Evolutionary conservation across 352 stramenopile species (phyloP).

Genomic region (Phytophthora capsici): DNA sequence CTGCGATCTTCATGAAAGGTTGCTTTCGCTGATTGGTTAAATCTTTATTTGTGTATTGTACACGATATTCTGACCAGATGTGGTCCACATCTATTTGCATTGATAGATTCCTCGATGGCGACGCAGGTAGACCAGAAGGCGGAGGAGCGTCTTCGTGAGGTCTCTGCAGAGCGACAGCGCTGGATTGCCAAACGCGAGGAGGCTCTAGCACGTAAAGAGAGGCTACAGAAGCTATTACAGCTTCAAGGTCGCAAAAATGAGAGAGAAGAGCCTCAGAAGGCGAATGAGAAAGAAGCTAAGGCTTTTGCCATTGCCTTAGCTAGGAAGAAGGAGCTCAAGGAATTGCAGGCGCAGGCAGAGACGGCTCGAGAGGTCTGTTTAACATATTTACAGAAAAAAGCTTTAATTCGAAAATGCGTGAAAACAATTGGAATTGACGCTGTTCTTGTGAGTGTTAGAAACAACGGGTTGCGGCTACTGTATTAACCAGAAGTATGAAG

Average conservation of each 20-base stretch:
- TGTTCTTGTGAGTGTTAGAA: constrained; percentile 28
- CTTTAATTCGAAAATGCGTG: too few relatives aligned
- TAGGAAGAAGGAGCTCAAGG: constrained; percentile 49
- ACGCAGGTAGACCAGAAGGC: constrained; percentile 14
- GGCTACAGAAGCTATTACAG: constrained; percentile 39
- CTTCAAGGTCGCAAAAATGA: constrained; percentile 19
- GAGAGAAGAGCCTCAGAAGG: constrained; percentile 13
- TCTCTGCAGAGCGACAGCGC: constrained; percentile 14
- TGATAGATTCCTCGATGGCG: background rate
- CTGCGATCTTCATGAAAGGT: constrained; percentile 41
- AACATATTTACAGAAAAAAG: too few relatives aligned
- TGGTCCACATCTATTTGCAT: background rate
- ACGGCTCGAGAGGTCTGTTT: constrained; percentile 39
- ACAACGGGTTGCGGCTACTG: constrained; percentile 28
- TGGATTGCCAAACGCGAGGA: constrained; percentile 41
- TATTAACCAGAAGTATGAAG: constrained; percentile 39
- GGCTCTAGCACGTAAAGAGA: constrained; percentile 30
- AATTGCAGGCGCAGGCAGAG: constrained; percentile 38
- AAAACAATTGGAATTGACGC: background rate
- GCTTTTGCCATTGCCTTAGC: background rate
- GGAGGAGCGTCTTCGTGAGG: constrained; percentile 25
- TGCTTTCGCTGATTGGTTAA: constrained; percentile 35
- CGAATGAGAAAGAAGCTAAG: background rate
- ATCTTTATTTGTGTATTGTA: background rate
- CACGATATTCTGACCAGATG: background rate